Percentiles rank a stretch among this genome's conserved stretches.
phyloP scores from a whole-genome alignment of 2,329 filamentous ascomycete genomes.

The Fusarium duplospermum region DNA sequence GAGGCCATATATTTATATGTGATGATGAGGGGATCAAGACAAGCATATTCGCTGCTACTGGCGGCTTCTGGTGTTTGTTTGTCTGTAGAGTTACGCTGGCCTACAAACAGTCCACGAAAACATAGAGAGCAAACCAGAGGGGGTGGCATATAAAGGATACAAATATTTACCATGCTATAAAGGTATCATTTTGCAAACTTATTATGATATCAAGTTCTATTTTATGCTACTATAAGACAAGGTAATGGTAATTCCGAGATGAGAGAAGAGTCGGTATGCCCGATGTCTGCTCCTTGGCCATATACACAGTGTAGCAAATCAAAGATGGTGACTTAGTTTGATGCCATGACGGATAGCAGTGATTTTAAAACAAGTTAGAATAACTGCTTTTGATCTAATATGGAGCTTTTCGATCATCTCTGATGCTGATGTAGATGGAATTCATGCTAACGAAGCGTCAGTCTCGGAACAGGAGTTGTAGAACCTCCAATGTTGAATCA shows the following conservation, averaged over 20 bases:
- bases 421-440: neutral
- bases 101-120: neutral
- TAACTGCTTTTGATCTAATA: neutral
- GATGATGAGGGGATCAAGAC: neutral
- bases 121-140: neutral
- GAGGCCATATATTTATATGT: neutral
- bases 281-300: neutral
- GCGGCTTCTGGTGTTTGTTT: neutral
- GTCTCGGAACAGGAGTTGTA: neutral
- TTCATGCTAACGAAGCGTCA: conserved; percentile 1
- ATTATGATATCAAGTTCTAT: neutral
- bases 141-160: neutral
- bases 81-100: neutral
- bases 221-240: neutral
- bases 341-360: neutral
- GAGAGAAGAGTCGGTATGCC: neutral
- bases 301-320: neutral
- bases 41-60: neutral
- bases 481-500: neutral
- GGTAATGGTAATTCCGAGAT: neutral
- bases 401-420: neutral
- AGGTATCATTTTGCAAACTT: neutral
- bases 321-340: neutral
- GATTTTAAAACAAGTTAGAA: neutral
- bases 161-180: neutral